phyloP scores from a whole-genome alignment of 768 basidiomycete genomes.

The Scleroderma bovista region DNA sequence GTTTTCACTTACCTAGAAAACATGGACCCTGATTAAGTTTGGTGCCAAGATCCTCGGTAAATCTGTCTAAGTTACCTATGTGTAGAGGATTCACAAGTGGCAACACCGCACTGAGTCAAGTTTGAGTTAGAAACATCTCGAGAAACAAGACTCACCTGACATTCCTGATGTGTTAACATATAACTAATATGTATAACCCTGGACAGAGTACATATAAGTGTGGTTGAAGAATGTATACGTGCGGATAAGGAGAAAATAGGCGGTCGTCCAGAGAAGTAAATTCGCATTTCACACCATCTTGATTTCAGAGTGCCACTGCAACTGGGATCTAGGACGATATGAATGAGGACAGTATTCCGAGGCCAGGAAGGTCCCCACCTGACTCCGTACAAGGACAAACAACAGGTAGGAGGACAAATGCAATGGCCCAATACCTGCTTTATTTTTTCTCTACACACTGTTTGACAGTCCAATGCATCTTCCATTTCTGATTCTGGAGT shows the following conservation, averaged over 20 bases:
- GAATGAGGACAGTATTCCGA: background rate
- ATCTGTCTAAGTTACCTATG: conserved; percentile 32
- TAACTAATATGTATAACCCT: conserved; percentile 79
- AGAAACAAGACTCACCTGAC: conserved; percentile 46
- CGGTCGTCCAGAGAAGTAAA: conserved; percentile 2
- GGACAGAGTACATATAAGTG: conserved; percentile 61
- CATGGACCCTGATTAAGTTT: conserved; percentile 52
- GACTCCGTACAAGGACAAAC: conserved; percentile 70
- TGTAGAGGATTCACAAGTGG: conserved; percentile 61
- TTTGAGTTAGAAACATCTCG: background rate
- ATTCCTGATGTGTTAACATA: conserved; percentile 77
- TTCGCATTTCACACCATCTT: conserved; percentile 75
- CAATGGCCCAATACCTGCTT: conserved; percentile 75
- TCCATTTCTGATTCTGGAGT: conserved; percentile 57
- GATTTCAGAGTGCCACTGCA: conserved; percentile 81
- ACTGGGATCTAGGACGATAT: conserved; percentile 56
- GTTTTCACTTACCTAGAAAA: conserved; percentile 55
- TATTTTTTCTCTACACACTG: conserved; percentile 43
- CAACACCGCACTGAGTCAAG: conserved; percentile 40
- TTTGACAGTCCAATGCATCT: conserved; percentile 81
- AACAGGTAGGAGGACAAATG: conserved; percentile 73
- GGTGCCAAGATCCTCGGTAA: background rate
- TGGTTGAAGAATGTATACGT: conserved; percentile 86
- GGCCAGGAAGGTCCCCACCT: conserved; percentile 35
- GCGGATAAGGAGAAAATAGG: conserved; percentile 60